These are phyloP conservation scores for Cercospora sp. DNA, from an alignment of 2,329 filamentous ascomycete genomes.

Conservation along the genomic window DNA sequence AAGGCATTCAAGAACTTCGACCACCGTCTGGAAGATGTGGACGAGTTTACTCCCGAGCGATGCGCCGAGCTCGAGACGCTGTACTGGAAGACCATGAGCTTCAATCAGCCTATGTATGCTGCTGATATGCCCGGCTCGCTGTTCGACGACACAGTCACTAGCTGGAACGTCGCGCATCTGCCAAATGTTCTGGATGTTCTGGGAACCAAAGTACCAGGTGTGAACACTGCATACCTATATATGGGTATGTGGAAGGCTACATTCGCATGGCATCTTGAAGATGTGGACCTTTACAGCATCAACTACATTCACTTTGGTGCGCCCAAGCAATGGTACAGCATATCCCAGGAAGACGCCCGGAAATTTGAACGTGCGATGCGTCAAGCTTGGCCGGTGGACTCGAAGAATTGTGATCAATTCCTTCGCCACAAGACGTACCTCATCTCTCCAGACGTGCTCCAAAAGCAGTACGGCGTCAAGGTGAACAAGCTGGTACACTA, in stretches of 20 bases:
- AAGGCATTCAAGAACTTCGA: conserved; percentile 88
- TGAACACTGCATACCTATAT: conserved; percentile 97
- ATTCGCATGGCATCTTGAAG: conserved; percentile 97
- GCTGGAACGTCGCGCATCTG: conserved; percentile 93
- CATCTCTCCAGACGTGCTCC: conserved; percentile 84
- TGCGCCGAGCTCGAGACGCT: conserved; percentile 91
- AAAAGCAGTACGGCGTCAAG: conserved; percentile 87
- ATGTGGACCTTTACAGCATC: conserved; percentile 98
- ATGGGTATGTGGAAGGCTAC: conserved; percentile 99
- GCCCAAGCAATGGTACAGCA: conserved; percentile 99
- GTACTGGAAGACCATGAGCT: conserved; percentile 97
- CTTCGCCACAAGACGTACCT: conserved; percentile 96
- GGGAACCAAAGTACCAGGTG: conserved; percentile 91
- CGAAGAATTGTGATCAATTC: conserved; percentile 94
- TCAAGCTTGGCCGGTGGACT: conserved; percentile 88
- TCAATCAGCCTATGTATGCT: conserved; percentile 90
- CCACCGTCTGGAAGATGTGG: conserved; percentile 78
- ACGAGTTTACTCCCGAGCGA: conserved; percentile 85
- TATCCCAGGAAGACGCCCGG: conserved; percentile 90
- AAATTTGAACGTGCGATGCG: conserved; percentile 95
- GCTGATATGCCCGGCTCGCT: conserved; percentile 95
- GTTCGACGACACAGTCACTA: conserved; percentile 79
- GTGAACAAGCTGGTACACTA: conserved; percentile 96
- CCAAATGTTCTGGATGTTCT: conserved; percentile 91
- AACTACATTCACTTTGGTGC: conserved; percentile 99